Evolutionary conservation across 345 rosid genomes (phyloP), one percentile per base, ranked within the genome.

Genomic region (Chamaenerion angustifolium): DNA sequence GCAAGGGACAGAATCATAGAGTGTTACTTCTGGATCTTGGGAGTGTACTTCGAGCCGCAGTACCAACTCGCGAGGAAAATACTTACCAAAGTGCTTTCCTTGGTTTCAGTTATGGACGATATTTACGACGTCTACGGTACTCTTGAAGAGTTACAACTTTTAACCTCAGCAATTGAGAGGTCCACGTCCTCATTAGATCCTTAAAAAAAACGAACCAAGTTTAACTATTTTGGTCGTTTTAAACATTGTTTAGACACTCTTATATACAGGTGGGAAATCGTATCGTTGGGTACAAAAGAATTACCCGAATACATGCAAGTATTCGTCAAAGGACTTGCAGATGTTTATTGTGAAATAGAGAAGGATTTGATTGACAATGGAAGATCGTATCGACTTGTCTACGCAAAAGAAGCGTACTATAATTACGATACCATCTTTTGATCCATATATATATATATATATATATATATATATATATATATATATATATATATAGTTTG

Each of bases 271-370:
- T 45, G 8, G 14, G 31, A 60, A 27, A 42, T 45, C 0, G 35
- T 12, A 11, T 23, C 27, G 5, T 23, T 5, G 27, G 52, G 62
- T 21, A n/a, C 23, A 6, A 54, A 61, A 18, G 14, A 58, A 14
- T 57, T 67, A 0, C 67, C 63, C 6, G 59, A 68, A 44, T 74
- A 64, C 58, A 71, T 69, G 71, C 55, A 60, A 43, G 12, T 56
- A 6, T 56, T 49, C 49, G 70, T 67, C 56, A 51, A 54, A 27
- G 63, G 44, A 43, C 54, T 69, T n/a, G 48, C 66, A 35, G 70
- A 68, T 55, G 57, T 61, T 25, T 63, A 56, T 46, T 42, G 54
- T 17, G 58, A 49, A 48, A 58, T 71, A 19, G 72, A 59, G 48
- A 40, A 55, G 4, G 52, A 61, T 11, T 49, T 68, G n/a, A n/a